A percentile compares a stretch with the other conserved stretches of the same genome.
Evolutionary conservation across 306 rosid genomes (phyloP).

Genomic region (Vachellia collinsii): DNA sequence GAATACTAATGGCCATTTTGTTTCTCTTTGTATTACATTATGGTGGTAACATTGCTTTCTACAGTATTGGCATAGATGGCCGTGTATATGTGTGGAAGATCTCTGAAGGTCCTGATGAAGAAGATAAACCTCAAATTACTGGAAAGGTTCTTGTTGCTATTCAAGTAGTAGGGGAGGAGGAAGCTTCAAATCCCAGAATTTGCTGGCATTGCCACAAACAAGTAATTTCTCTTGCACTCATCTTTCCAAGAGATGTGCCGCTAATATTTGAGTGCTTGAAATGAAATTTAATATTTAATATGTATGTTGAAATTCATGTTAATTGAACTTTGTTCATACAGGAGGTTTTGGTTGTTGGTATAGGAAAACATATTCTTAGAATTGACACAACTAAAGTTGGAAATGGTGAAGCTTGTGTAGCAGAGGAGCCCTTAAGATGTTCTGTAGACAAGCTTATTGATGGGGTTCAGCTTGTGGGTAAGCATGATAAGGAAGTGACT

Average conservation of each 20-base stretch:
- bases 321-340: conserved; percentile 46
- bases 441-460: conserved; percentile 85
- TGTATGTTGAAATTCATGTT: conserved; percentile 27
- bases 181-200: conserved; percentile 80
- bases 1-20: conserved; percentile 11
- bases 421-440: conserved; percentile 81
- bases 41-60: conserved; percentile 42
- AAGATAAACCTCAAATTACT: conserved; percentile 84
- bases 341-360: conserved; percentile 95
- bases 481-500: conserved; percentile 93
- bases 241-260: neutral
- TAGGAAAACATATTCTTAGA: conserved; percentile 79
- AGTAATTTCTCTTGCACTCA: conserved; percentile 47
- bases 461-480: conserved; percentile 93
- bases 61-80: conserved; percentile 90
- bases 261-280: conserved; percentile 17
- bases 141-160: conserved; percentile 77
- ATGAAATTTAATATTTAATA: conserved; percentile 16
- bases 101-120: conserved; percentile 95
- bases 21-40: conserved; percentile 26
- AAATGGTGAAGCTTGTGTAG: conserved; percentile 67
- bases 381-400: conserved; percentile 95
- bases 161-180: conserved; percentile 79
- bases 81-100: conserved; percentile 93
- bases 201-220: conserved; percentile 99